Conservation (phyloP, 2,329 filamentous ascomycete genomes). For the Clarireedia hainanense region DNA sequence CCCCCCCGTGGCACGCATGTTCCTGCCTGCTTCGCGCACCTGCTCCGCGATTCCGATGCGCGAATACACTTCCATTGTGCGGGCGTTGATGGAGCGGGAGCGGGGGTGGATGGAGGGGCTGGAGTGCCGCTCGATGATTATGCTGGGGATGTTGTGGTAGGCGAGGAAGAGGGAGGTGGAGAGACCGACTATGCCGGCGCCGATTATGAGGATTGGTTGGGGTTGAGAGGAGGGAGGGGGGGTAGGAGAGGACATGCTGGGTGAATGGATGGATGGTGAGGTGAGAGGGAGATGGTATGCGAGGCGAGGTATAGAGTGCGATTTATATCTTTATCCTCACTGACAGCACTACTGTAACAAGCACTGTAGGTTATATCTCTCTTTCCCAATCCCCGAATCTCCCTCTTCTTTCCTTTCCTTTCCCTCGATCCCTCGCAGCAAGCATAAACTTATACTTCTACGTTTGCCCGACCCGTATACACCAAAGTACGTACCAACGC, state of each 20-base stretch:
- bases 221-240: not conserved
- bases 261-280: not conserved
- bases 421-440: too few relatives aligned
- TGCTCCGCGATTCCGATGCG: conserved; percentile 24
- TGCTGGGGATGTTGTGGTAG: conserved; percentile 25
- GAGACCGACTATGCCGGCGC: conserved; percentile 34
- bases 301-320: not conserved
- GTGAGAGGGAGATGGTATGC: not conserved
- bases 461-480: too few relatives aligned
- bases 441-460: too few relatives aligned
- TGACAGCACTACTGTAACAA: too few relatives aligned
- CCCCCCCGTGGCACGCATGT: conserved; percentile 18
- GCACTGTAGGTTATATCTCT: too few relatives aligned
- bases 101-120: conserved; percentile 32
- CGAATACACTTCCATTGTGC: conserved; percentile 33
- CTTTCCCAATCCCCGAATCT: too few relatives aligned
- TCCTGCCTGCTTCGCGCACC: conserved; percentile 16
- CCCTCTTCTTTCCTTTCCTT: too few relatives aligned
- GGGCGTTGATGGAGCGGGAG: conserved; percentile 31
- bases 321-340: not conserved
- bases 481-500: too few relatives aligned
- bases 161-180: conserved; percentile 33
- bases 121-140: conserved; percentile 33
- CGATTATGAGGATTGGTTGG: conserved; percentile 31
- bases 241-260: not conserved